Base-by-base conservation (phyloP, 2,329 filamentous ascomycete genomes). In the Elsinoe fawcettii region DNA sequence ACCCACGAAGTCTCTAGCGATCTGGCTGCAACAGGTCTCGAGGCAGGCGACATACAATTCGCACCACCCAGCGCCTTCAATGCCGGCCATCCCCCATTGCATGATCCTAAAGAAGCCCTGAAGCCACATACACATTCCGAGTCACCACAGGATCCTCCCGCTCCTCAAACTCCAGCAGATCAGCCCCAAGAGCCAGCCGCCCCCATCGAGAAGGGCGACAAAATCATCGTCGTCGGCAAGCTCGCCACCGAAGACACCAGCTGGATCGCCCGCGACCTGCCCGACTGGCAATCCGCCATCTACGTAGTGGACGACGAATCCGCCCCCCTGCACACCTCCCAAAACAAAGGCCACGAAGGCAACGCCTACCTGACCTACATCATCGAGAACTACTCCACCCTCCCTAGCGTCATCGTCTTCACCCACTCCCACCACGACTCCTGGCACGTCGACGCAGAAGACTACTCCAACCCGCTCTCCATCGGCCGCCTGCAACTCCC, bases 361-460 rank as follows among this genome's bases (percentile, higher is more conserved):
- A 76, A 74, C 66, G 73, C 73, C 54, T 77, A 77, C 59, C 67
- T 77, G 1, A 76, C 73, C 25, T 77, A 75, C 63, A 66, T 77
- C 11, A 73, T 76, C 56, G 73, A 77, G 44, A 60, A 75, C 63
- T 77, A 77, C 63, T 59, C 75, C 59, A 49, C 63, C 25, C 70
- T 69, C 25, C 61, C 61, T 5, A 41, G 55, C 14, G 56, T 62
- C 30, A 62, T 66, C 32, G 66, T 63, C 44, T 69, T 69, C 61
- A 44, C 67, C 9, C 66, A 69, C 57, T 58, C 64, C 20, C 66
- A 67, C 44, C 64, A 60, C 51, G 62, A 63, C 2, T 64, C 64
- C 34, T 66, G 65, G 64, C 65, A 67, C 60, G 65, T 61, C 55
- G 65, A 67, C 53, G 62, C 60, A 5, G 55, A 61, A 11, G 46